Evolutionary conservation across 129 eudicot genomes (phyloP).

Genomic region (sunflower (Helianthus annuus)): DNA sequence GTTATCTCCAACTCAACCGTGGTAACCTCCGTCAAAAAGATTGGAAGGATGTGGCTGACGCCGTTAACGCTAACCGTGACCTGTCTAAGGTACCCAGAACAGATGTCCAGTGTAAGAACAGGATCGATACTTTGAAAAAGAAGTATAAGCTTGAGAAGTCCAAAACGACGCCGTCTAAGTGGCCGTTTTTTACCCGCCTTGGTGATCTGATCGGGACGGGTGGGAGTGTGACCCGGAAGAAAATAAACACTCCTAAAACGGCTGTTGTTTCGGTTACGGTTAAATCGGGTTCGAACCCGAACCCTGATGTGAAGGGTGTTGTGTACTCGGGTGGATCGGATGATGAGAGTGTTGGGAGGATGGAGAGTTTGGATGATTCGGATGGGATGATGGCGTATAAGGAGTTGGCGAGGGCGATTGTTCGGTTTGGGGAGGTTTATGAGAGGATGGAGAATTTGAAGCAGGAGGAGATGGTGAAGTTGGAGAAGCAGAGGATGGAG

Average conservation of each 20-base stretch:
- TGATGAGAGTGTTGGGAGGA: conserved; percentile 38
- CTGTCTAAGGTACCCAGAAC: conserved; percentile 41
- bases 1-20: conserved; percentile 47
- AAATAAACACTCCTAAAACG: conserved; percentile 14
- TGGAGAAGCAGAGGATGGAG: conserved; percentile 67
- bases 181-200: conserved; percentile 46
- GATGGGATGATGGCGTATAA: conserved; percentile 42
- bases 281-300: conserved; percentile 33
- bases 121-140: conserved; percentile 59
- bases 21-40: conserved; percentile 64
- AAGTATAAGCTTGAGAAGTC: conserved; percentile 61
- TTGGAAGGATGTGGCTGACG: conserved; percentile 54
- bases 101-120: conserved; percentile 64
- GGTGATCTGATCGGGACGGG: conserved; percentile 40
- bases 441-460: conserved; percentile 50
- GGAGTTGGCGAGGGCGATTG: conserved; percentile 48
- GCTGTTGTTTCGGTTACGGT: conserved; percentile 22
- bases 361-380: conserved; percentile 28
- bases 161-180: conserved; percentile 36
- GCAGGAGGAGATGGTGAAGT: conserved; percentile 58
- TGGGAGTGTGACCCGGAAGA: conserved; percentile 19
- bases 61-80: conserved; percentile 46
- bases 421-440: conserved; percentile 52
- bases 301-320: conserved; percentile 20
- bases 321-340: conserved; percentile 36